phyloP scores from a whole-genome alignment of 352 stramenopile species.

The Pythium guiyangense region DNA sequence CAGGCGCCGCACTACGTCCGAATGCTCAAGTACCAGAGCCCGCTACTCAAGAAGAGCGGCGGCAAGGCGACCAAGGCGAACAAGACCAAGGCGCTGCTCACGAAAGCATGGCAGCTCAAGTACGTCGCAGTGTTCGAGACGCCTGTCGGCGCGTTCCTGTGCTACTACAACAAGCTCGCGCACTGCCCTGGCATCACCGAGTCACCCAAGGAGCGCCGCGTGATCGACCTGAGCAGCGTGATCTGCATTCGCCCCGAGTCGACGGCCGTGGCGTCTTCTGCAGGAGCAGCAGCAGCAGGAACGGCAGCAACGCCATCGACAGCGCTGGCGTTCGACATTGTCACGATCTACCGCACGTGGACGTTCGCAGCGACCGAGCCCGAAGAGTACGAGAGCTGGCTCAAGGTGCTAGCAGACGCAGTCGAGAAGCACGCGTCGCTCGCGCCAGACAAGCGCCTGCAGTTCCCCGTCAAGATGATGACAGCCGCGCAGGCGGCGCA shows the following conservation, averaged over 20 bases:
- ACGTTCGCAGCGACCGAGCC: constrained; percentile 49
- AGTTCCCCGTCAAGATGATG: constrained; percentile 45
- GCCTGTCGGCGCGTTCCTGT: constrained; percentile 56
- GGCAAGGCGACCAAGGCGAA: constrained; percentile 11
- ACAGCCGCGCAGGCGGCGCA: constrained; percentile 26
- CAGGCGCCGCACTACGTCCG: constrained; percentile 42
- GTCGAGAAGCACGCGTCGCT: constrained; percentile 56
- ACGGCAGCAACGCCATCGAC: constrained; percentile 9
- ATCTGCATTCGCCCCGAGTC: constrained; percentile 62
- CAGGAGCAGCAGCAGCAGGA: too few species aligned
- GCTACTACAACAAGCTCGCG: constrained; percentile 67
- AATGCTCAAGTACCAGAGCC: constrained; percentile 58
- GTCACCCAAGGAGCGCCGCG: constrained; percentile 40
- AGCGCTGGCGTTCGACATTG: constrained; percentile 55
- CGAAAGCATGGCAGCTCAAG: constrained; percentile 56
- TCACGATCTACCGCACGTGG: constrained; percentile 73
- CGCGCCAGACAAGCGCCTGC: constrained; percentile 50
- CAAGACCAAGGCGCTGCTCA: constrained; percentile 40
- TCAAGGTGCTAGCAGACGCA: constrained; percentile 46
- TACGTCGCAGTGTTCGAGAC: constrained; percentile 53
- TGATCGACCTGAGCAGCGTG: constrained; percentile 66
- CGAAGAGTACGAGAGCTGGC: constrained; percentile 53
- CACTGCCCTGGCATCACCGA: constrained; percentile 57
- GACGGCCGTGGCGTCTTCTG: constrained; percentile 8
- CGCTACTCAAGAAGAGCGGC: constrained; percentile 38